Conservation (phyloP, 441 rosid genomes). For the Erysimum pusillum region DNA sequence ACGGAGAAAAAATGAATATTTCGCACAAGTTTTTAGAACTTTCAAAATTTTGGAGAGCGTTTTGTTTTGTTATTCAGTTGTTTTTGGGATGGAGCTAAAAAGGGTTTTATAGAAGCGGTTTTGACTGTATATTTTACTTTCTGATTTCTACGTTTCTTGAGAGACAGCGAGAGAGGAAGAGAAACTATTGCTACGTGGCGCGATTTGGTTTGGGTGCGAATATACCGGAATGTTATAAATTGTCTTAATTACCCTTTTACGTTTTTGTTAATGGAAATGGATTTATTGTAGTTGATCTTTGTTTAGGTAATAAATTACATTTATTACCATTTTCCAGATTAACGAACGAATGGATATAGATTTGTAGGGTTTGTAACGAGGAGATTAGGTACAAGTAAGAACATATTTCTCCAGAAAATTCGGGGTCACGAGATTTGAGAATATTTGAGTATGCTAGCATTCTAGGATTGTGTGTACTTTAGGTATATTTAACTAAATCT, state of each 20-base stretch:
- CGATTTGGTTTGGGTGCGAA: constrained; percentile 29
- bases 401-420: neutral
- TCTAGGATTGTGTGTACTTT: constrained; percentile 24
- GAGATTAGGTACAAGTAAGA: neutral
- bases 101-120: constrained; percentile 38
- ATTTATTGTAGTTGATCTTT: neutral
- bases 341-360: neutral
- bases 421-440: constrained; percentile 39
- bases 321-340: neutral
- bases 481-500: neutral
- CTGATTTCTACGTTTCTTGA: constrained; percentile 42
- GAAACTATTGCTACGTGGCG: constrained; percentile 23
- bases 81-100: neutral
- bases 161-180: neutral
- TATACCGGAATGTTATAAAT: constrained; percentile 6
- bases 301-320: neutral
- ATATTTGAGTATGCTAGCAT: constrained; percentile 2
- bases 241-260: constrained; percentile 2
- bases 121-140: constrained; percentile 40
- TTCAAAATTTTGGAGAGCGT: constrained; percentile 24
- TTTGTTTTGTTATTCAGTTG: neutral
- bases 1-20: neutral
- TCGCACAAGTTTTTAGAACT: neutral
- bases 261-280: constrained; percentile 1
- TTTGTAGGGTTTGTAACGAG: constrained; percentile 6